Percentiles rank a stretch among this genome's conserved stretches.
phyloP scores from a whole-genome alignment of 352 stramenopile species.

The Phytophthora pini region DNA sequence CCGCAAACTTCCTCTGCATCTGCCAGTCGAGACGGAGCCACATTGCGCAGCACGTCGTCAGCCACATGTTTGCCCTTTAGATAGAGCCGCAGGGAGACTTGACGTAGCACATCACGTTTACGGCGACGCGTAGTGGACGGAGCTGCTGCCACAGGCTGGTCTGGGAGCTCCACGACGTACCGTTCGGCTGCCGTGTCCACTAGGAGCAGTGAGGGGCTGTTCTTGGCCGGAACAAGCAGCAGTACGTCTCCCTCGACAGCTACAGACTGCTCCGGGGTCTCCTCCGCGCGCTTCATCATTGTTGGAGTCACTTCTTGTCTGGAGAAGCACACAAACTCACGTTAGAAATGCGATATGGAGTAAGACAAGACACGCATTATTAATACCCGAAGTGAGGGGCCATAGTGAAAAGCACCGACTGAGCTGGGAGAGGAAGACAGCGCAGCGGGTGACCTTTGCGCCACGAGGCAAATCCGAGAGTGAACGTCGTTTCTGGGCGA shows the following conservation, averaged over 20 bases:
- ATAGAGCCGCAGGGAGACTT: conserved; percentile 82
- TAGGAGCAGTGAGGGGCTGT: conserved; percentile 3
- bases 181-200: conserved; percentile 21
- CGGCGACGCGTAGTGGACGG: conserved; percentile 32
- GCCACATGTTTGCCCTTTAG: conserved; percentile 73
- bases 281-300: conserved; percentile 18
- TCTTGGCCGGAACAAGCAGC: conserved; percentile 20
- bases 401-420: conserved; percentile 21
- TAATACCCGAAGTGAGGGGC: conserved; percentile 52
- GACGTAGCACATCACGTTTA: conserved; percentile 76
- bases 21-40: conserved; percentile 58
- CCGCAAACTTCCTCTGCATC: conserved; percentile 63
- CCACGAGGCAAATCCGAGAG: conserved; percentile 33
- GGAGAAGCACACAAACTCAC: neutral
- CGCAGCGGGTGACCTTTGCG: conserved; percentile 6
- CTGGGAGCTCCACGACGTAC: conserved; percentile 22
- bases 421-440: neutral
- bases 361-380: neutral
- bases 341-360: too few species aligned
- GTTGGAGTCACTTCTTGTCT: conserved; percentile 20
- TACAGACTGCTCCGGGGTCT: conserved; percentile 6
- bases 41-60: conserved; percentile 68
- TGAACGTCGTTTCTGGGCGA: conserved; percentile 17
- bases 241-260: conserved; percentile 5
- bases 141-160: conserved; percentile 16